Evolutionary conservation across 257 asterid genomes (phyloP).

Genomic region (Solanum paucissectum): DNA sequence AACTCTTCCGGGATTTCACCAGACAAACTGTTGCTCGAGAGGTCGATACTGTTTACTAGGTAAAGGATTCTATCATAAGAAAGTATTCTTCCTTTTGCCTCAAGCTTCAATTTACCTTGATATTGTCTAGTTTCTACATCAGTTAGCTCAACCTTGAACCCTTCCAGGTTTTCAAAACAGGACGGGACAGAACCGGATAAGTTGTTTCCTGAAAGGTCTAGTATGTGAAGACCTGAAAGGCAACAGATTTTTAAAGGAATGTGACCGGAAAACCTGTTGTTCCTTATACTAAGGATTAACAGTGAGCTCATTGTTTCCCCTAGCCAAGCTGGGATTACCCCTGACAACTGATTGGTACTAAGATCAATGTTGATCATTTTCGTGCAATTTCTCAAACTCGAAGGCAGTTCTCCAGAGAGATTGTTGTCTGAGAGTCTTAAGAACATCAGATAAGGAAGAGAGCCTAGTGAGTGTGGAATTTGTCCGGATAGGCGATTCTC

Average conservation of each 20-base stretch:
- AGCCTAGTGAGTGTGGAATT: constrained; percentile 25
- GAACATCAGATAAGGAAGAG: background rate
- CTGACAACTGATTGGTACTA: constrained; percentile 25
- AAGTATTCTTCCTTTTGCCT: constrained; percentile 16
- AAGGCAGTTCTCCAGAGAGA: constrained; percentile 19
- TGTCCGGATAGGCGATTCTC: constrained; percentile 14
- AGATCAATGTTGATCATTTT: constrained; percentile 15
- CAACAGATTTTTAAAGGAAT: constrained; percentile 16
- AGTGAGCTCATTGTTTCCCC: constrained; percentile 12
- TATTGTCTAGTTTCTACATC: background rate
- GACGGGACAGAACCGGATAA: constrained; percentile 14
- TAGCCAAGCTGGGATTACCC: constrained; percentile 29
- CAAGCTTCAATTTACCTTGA: constrained; percentile 12
- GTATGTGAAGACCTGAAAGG: constrained; percentile 19
- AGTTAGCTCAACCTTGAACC: constrained; percentile 12
- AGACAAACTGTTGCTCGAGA: constrained; percentile 18
- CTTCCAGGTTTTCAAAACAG: constrained; percentile 20
- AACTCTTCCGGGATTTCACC: constrained; percentile 21
- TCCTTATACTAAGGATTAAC: constrained; percentile 15
- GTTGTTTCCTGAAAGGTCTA: constrained; percentile 16
- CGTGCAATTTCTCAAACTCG: constrained; percentile 20
- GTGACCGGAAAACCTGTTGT: constrained; percentile 15
- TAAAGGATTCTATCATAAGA: constrained; percentile 11
- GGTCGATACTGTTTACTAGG: constrained; percentile 25
- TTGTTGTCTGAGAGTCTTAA: constrained; percentile 18